Evolutionary conservation across 2,329 filamentous ascomycete species (phyloP).

Genomic region (Xylariomycetidae sp.): DNA sequence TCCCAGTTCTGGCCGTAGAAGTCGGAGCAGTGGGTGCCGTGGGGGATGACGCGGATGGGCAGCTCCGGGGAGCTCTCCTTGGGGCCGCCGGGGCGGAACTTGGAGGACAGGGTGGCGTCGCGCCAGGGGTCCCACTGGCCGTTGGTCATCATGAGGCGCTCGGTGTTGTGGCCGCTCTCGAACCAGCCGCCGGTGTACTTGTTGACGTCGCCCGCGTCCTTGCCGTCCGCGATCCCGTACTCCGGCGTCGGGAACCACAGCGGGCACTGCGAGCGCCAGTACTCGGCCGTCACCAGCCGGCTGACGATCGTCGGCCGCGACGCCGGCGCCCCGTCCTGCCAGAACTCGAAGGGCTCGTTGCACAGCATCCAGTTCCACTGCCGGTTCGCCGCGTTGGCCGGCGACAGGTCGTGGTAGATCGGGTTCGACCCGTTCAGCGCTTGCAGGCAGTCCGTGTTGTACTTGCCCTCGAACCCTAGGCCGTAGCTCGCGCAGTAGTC

Average conservation of each 20-base stretch:
- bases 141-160: slow-evolving; percentile 34
- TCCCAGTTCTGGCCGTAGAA: slow-evolving; percentile 38
- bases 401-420: slow-evolving; percentile 30
- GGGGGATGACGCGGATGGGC: slow-evolving; percentile 28
- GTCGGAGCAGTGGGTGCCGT: slow-evolving; percentile 35
- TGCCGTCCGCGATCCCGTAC: slow-evolving; percentile 27
- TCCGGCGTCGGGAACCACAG: slow-evolving; percentile 38
- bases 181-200: slow-evolving; percentile 35
- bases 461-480: slow-evolving; percentile 34
- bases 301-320: slow-evolving; percentile 35
- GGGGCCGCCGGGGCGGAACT: slow-evolving; percentile 32
- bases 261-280: slow-evolving; percentile 38
- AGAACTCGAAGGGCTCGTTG: slow-evolving; percentile 40
- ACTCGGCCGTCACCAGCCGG: slow-evolving; percentile 28
- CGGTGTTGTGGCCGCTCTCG: slow-evolving; percentile 27
- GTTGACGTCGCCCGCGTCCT: slow-evolving; percentile 29
- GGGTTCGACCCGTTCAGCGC: slow-evolving; percentile 39
- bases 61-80: slow-evolving; percentile 26
- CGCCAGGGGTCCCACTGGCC: slow-evolving; percentile 36
- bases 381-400: slow-evolving; percentile 37
- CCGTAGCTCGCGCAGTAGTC: slow-evolving; percentile 39
- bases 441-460: slow-evolving; percentile 42
- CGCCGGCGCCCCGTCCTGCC: slow-evolving; percentile 39
- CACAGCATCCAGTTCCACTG: slow-evolving; percentile 53
- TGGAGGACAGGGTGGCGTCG: slow-evolving; percentile 31